These are phyloP conservation scores for Fusarium mangiferae DNA, from an alignment of 2,329 filamentous ascomycete genomes.

Conservation along the genomic window DNA sequence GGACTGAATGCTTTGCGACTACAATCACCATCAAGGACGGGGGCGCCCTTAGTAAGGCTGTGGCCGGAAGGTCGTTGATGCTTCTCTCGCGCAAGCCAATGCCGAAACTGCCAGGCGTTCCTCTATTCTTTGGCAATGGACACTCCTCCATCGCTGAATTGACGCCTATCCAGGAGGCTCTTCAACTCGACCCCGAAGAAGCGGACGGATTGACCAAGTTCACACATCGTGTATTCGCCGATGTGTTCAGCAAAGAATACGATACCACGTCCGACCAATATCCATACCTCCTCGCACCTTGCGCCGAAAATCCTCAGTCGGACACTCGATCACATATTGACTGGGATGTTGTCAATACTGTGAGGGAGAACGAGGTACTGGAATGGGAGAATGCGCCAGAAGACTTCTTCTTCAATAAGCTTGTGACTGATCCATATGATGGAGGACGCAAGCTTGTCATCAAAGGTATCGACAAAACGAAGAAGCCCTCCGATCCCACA, in stretches of 20 bases:
- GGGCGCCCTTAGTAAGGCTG: constrained; percentile 59
- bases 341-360: constrained; percentile 65
- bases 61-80: constrained; percentile 71
- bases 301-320: background rate
- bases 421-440: constrained; percentile 67
- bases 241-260: constrained; percentile 91
- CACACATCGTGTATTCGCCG: constrained; percentile 79
- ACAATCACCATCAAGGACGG: constrained; percentile 68
- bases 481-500: constrained; percentile 73
- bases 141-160: constrained; percentile 68
- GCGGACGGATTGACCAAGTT: constrained; percentile 73
- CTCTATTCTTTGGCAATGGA: constrained; percentile 76
- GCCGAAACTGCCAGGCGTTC: constrained; percentile 73
- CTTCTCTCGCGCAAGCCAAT: constrained; percentile 75
- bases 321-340: constrained; percentile 59
- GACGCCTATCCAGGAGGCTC: constrained; percentile 52
- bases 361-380: constrained; percentile 49
- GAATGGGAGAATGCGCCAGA: constrained; percentile 57
- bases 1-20: constrained; percentile 66
- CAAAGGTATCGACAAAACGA: constrained; percentile 61
- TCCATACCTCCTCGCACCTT: constrained; percentile 86
- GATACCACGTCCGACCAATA: constrained; percentile 70
- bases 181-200: constrained; percentile 56
- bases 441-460: constrained; percentile 72
- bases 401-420: constrained; percentile 63